Conservation (phyloP, 1,139 yeast genomes). For the Geotrichum europaeum region DNA sequence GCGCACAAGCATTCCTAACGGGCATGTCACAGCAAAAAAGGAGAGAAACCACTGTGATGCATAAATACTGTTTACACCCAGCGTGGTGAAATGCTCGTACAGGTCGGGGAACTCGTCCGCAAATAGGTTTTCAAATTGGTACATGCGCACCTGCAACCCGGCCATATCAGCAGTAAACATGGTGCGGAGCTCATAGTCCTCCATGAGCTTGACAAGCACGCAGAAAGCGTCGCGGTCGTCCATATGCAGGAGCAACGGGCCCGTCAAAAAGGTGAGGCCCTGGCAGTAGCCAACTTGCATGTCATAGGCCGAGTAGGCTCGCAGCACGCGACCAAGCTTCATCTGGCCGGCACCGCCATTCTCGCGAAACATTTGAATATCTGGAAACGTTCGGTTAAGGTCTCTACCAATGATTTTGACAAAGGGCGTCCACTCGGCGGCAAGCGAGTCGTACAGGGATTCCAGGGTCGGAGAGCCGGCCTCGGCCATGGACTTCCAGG, state of each 20-base stretch:
- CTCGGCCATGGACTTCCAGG: constrained; percentile 37
- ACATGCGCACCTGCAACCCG: constrained; percentile 50
- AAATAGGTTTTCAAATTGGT: constrained; percentile 48
- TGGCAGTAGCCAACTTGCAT: constrained; percentile 68
- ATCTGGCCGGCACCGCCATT: constrained; percentile 41
- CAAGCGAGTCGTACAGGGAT: constrained; percentile 39
- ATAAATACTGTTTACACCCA: constrained; percentile 34
- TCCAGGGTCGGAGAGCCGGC: constrained; percentile 33
- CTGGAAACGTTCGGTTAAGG: constrained; percentile 58
- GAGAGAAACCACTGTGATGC: constrained; percentile 63
- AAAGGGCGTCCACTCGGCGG: constrained; percentile 42
- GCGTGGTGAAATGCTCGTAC: constrained; percentile 40
- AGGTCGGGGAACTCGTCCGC: constrained; percentile 41
- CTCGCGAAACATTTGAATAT: constrained; percentile 46
- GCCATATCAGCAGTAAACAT: constrained; percentile 55
- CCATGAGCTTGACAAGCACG: constrained; percentile 55
- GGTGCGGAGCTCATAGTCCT: constrained; percentile 53
- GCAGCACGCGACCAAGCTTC: constrained; percentile 51
- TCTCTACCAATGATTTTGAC: constrained; percentile 56
- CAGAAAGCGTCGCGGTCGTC: constrained; percentile 48
- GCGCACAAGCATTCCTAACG: constrained; percentile 45
- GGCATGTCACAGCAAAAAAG: constrained; percentile 58
- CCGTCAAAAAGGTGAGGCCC: constrained; percentile 61
- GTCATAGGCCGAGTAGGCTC: constrained; percentile 64
- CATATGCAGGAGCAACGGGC: constrained; percentile 52